Evolutionary conservation across 441 rosid species (phyloP), one percentile per base, ranked within the genome.

Genomic region (Pelargonium fulgidum): DNA sequence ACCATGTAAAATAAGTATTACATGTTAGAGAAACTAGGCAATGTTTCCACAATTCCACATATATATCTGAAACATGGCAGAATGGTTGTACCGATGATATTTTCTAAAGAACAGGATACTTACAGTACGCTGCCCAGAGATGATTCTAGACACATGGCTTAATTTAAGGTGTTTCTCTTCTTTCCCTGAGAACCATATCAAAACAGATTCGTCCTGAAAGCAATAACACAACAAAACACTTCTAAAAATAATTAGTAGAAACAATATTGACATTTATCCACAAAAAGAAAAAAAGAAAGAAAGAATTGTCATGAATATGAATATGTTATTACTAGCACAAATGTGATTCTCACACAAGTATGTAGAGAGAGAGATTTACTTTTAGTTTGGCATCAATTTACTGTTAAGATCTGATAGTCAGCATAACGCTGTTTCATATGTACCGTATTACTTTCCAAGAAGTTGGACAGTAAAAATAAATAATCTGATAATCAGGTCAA

Each of bases 101-200:
- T 20, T 48, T 64, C 56, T 59, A 50, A 29, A 8, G 17, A 63
- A 24, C 56, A 56, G 66, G 68, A 74, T 14, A 83, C 99, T 86
- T 89, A 94, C 99, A 69, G 99, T 94, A 71, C 99, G 92, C 67
- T 94, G 99, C 73, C 98, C 98, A 36, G 97, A 90, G 77, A 91
- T 85, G 75, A 94, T 94, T 81, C 94, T 88, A 66, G 92, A 83
- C 47, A 94, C 91, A 39, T 92, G 98, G 82, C 91, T 89, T 73
- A 94, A 88, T 79, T 85, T 90, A 75, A 92, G 87, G 81, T 86
- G 92, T 73, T 92, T 92, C 87, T 94, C 96, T 79, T 94, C 93
- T 73, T 87, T 94, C 73, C 96, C 98, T 1, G 95, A 90, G 76
- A 87, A 85, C 99, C 99, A 94, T 85, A 90, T 94, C 80, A 94